Evolutionary conservation across 441 rosid species (phyloP), one percentile per base, ranked within the genome.

Genomic region (Viola pubescens): DNA sequence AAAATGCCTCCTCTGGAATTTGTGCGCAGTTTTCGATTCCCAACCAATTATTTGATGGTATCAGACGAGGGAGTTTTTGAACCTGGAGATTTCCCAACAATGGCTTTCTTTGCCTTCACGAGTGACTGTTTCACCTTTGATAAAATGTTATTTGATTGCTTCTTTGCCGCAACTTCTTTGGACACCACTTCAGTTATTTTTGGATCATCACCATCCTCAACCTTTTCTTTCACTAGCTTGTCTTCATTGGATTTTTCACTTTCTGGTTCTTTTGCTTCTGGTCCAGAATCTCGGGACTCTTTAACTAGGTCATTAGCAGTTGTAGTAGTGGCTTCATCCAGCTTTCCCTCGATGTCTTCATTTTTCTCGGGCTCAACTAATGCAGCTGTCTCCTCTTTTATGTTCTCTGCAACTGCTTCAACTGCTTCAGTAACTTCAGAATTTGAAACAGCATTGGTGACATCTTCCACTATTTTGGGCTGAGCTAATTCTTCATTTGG

Each of bases 91-190:
- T 80, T 81, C 16, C 89, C 91, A 1, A 71, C 70, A 44, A 88
- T 76, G 26, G 87, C 95, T 71, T 80, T 85, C 80, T 81, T 85
- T 42, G 84, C 87, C 83, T 83, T 83, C 40, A 74, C 78, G 57
- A 85, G 79, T 13, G 84, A 77, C 47, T 83, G 87, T 48, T 85
- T 85, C 64, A 88, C 81, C 79, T 79, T 85, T 40, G 88, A 74
- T 61, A 83, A 76, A 7, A 83, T 73, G 63, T 78, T 83, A 52
- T 70, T 76, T 44, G 89, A 77, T 45, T 78, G 74, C 62, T 83
- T 82, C 58, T 82, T 84, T 2, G 64, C 65, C 5, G 71, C 7
- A 70, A 66, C 75, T 70, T 84, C 81, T 69, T 68, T 69, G 5
- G 71, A 66, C 62, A 73, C 72, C 54, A 75, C 79, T 64, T 73